These are phyloP conservation scores for Coriolopsis trogii DNA, from an alignment of 1,284 basidiomycete species.

Conservation along the genomic window DNA sequence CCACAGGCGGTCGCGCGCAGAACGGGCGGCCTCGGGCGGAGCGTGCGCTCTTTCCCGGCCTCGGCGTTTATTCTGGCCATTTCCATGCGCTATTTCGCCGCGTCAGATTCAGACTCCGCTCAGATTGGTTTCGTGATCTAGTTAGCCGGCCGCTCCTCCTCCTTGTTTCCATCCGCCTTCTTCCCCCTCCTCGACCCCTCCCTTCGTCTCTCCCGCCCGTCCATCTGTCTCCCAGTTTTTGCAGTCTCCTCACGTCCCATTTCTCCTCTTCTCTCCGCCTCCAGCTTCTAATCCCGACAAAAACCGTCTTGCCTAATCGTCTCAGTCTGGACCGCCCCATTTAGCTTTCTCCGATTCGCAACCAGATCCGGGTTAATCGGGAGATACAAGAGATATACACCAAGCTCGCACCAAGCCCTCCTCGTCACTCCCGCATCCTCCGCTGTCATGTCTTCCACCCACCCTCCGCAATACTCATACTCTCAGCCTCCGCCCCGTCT, in stretches of 20 bases:
- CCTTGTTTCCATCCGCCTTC: conserved; percentile 30
- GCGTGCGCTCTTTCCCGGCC: conserved; percentile 7
- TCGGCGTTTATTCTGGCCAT: conserved; percentile 23
- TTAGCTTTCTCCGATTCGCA: conserved; percentile 22
- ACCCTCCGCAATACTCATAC: conserved; percentile 32
- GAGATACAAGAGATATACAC: conserved; percentile 31
- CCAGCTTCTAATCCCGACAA: not conserved
- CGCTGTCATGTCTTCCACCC: conserved; percentile 38
- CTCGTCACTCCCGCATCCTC: conserved; percentile 21
- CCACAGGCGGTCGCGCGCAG: not conserved
- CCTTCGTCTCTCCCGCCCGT: not conserved
- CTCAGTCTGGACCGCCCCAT: conserved; percentile 6
- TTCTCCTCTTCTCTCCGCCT: not conserved
- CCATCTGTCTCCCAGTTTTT: conserved; percentile 1
- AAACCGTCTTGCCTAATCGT: not conserved
- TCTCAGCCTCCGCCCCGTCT: conserved; percentile 48
- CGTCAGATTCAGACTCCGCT: conserved; percentile 30
- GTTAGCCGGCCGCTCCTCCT: conserved; percentile 25
- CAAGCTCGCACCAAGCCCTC: conserved; percentile 6
- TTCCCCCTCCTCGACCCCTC: conserved; percentile 14
- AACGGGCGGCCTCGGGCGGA: not conserved
- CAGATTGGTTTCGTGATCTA: conserved; percentile 33
- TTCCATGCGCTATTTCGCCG: conserved; percentile 27
- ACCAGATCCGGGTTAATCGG: conserved; percentile 34
- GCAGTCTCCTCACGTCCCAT: too few relatives aligned